phyloP scores from a whole-genome alignment of 371 early-diverging fungal species.

The Syncephalastrum sp. region DNA sequence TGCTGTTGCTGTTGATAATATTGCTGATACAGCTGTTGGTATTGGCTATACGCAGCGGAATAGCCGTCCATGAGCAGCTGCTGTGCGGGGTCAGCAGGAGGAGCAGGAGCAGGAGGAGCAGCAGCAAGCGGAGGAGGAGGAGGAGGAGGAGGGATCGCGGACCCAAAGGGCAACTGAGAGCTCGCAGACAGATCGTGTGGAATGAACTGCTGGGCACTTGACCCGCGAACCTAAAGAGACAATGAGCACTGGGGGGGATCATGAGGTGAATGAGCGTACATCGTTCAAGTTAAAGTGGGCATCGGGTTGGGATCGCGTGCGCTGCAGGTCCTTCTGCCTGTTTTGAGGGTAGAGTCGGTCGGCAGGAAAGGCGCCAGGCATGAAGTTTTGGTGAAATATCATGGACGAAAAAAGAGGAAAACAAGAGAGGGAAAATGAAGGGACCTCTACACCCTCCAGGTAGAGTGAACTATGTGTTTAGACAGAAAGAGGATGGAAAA shows the following conservation, averaged over 20 bases:
- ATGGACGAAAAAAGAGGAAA: conserved; percentile 4
- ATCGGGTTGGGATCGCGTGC: neutral
- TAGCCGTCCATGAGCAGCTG: neutral
- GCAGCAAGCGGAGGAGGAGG: too few relatives aligned
- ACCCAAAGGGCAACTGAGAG: too few relatives aligned
- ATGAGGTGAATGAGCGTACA: neutral
- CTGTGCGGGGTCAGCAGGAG: too few relatives aligned
- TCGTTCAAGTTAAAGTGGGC: conserved; percentile 3
- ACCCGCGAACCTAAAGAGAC: too few relatives aligned
- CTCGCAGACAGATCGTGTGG: too few relatives aligned
- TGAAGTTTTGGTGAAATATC: conserved; percentile 24
- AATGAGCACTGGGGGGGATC: too few relatives aligned
- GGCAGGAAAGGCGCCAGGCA: conserved; percentile 24
- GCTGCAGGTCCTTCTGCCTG: conserved; percentile 8
- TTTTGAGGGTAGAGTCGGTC: conserved; percentile 21
- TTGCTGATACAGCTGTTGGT: conserved; percentile 23
- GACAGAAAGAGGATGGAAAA: too few relatives aligned
- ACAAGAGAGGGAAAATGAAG: neutral
- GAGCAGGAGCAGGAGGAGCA: too few relatives aligned
- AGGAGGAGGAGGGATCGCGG: too few relatives aligned
- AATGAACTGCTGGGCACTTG: too few relatives aligned
- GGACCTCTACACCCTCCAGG: neutral
- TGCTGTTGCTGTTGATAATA: conserved; percentile 6
- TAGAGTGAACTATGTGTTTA: too few relatives aligned
- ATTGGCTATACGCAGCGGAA: conserved; percentile 14